phyloP scores from a whole-genome alignment of 2,329 filamentous ascomycete species.

The Penicillium hesseltinei region DNA sequence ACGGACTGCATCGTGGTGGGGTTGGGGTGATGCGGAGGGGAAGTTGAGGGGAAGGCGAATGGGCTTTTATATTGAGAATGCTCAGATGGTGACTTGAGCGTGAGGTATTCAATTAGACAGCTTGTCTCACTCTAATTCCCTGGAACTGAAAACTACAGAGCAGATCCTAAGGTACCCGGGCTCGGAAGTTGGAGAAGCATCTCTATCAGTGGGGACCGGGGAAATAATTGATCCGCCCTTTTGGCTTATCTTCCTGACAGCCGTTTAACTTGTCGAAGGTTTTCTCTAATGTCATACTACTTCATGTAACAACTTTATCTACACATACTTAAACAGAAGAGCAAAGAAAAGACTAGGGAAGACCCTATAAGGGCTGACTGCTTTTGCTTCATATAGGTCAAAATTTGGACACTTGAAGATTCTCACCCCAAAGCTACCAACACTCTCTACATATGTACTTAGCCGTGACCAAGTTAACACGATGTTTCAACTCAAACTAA shows the following conservation, averaged over 20 bases:
- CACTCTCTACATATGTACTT: background rate
- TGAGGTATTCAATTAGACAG: background rate
- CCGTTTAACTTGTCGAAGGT: background rate
- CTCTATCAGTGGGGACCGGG: constrained; percentile 13
- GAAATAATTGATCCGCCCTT: constrained; percentile 18
- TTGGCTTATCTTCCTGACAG: constrained; percentile 11
- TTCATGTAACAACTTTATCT: background rate
- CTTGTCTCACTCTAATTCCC: background rate
- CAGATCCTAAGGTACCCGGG: background rate
- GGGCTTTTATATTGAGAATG: background rate
- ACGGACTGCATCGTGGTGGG: constrained; percentile 58
- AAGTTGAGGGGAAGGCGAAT: background rate
- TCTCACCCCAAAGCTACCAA: background rate
- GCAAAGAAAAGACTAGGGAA: background rate
- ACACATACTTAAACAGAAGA: background rate
- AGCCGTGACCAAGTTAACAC: background rate
- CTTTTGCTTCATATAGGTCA: background rate
- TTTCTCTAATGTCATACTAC: background rate
- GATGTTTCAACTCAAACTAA: background rate
- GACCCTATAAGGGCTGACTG: background rate
- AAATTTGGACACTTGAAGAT: background rate
- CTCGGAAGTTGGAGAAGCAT: constrained; percentile 11
- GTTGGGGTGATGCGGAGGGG: constrained; percentile 2
- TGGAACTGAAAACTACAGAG: background rate
- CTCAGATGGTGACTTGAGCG: background rate